A percentile compares a stretch with the other conserved stretches of the same genome.
These are phyloP conservation scores for Aeminium ludgeri DNA, from an alignment of 495 filamentous ascomycete genomes.

Conservation along the genomic window DNA sequence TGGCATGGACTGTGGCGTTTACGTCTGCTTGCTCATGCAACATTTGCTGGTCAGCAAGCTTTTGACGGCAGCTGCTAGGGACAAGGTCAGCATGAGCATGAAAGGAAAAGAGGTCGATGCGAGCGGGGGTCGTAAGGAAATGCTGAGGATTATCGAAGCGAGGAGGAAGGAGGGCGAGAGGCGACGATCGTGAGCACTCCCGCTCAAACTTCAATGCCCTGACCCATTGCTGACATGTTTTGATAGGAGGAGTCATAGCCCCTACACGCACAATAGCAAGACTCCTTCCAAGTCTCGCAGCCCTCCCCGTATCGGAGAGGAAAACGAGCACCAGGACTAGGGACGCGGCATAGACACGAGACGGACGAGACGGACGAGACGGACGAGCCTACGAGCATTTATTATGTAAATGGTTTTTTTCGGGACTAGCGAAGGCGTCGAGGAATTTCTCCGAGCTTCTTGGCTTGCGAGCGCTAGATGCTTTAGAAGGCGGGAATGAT, in stretches of 20 bases:
- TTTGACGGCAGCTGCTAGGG: constrained; percentile 52
- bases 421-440: constrained; percentile 1
- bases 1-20: constrained; percentile 84
- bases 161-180: constrained; percentile 69
- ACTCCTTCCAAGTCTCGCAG: constrained; percentile 10
- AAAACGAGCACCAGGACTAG: constrained; percentile 9
- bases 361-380: no score
- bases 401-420: background rate
- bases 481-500: no score
- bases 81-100: constrained; percentile 91
- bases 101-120: constrained; percentile 65
- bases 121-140: constrained; percentile 58
- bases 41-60: constrained; percentile 70
- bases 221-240: background rate
- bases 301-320: constrained; percentile 25
- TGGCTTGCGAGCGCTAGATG: no score
- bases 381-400: background rate
- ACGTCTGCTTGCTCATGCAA: constrained; percentile 86
- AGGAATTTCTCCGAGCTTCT: background rate
- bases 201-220: background rate
- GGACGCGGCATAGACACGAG: no score
- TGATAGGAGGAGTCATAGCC: constrained; percentile 18
- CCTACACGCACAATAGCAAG: constrained; percentile 10
- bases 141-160: constrained; percentile 68
- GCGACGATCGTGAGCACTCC: constrained; percentile 44